Percentiles rank a stretch among this genome's conserved stretches.
phyloP scores from a whole-genome alignment of 2,329 filamentous ascomycete species.

The Botrytis cinerea region DNA sequence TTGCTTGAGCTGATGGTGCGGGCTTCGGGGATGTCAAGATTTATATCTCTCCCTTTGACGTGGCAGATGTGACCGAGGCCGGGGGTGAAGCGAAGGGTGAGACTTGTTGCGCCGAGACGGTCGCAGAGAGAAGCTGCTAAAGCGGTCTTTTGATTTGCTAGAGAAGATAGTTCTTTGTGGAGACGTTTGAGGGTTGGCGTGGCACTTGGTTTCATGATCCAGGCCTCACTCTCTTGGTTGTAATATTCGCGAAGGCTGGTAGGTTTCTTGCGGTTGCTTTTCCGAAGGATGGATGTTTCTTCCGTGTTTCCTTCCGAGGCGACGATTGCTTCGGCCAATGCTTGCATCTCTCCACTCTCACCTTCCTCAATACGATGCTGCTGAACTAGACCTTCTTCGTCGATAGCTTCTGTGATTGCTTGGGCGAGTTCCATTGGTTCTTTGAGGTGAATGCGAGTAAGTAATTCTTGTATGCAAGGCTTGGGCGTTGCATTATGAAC shows the following conservation, averaged over 20 bases:
- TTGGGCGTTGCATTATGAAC: conserved; percentile 31
- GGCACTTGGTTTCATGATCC: conserved; percentile 68
- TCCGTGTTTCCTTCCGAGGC: conserved; percentile 62
- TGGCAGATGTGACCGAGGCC: conserved; percentile 89
- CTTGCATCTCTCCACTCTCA: conserved; percentile 68
- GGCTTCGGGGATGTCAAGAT: conserved; percentile 37
- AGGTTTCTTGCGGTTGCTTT: conserved; percentile 46
- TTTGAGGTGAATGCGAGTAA: conserved; percentile 63
- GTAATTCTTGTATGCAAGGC: conserved; percentile 49
- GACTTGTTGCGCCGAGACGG: conserved; percentile 60
- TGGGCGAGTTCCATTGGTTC: conserved; percentile 68
- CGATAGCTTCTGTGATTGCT: conserved; percentile 76
- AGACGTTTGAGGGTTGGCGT: conserved; percentile 65
- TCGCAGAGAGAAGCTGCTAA: conserved; percentile 64
- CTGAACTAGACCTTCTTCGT: conserved; percentile 85
- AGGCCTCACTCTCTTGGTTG: conserved; percentile 59
- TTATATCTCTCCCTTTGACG: conserved; percentile 76
- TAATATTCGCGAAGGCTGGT: conserved; percentile 58
- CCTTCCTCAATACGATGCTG: conserved; percentile 77
- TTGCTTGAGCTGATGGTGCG: conserved; percentile 76
- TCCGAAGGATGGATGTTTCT: conserved; percentile 52
- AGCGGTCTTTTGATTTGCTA: conserved; percentile 60
- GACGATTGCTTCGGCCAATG: conserved; percentile 72
- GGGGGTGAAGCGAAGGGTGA: conserved; percentile 84
- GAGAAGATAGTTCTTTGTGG: conserved; percentile 64